phyloP scores from a whole-genome alignment of 495 filamentous ascomycete species.

The Letharia lupina region DNA sequence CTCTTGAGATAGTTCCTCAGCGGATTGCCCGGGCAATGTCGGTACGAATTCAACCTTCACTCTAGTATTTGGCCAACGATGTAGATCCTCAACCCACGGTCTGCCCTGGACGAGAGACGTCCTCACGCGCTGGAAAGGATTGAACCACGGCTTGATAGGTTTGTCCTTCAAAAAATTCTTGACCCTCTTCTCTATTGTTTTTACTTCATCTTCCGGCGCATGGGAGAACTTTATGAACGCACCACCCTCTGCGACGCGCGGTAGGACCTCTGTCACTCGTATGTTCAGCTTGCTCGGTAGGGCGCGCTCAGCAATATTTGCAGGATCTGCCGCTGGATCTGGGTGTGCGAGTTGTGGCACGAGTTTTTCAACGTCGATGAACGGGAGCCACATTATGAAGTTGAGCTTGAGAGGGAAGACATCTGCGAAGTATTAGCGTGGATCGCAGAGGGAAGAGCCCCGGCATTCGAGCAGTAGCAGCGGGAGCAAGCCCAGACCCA shows the following conservation, averaged over 20 bases:
- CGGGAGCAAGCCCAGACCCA: background rate
- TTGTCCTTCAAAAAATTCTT: conserved; percentile 52
- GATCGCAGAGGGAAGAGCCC: background rate
- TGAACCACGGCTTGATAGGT: conserved; percentile 83
- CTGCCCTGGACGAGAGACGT: conserved; percentile 64
- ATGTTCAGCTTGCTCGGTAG: conserved; percentile 52
- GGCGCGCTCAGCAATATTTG: conserved; percentile 51
- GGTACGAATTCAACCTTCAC: conserved; percentile 80
- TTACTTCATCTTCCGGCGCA: conserved; percentile 39
- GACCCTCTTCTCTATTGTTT: conserved; percentile 51
- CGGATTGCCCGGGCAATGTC: conserved; percentile 50
- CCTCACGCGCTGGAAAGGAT: conserved; percentile 63
- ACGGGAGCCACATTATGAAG: conserved; percentile 48
- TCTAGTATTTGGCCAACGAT: conserved; percentile 65
- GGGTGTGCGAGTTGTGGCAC: conserved; percentile 54
- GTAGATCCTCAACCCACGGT: conserved; percentile 94
- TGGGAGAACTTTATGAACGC: conserved; percentile 84
- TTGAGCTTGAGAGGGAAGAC: conserved; percentile 74
- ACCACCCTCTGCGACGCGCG: conserved; percentile 82
- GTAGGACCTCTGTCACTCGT: conserved; percentile 67
- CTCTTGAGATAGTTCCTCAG: conserved; percentile 77
- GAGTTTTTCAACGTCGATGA: conserved; percentile 45
- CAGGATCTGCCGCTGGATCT: conserved; percentile 54
- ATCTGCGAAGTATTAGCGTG: conserved; percentile 43
- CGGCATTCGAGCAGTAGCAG: background rate